Conservation (phyloP, 2,329 filamentous ascomycete species). For the Pyrenophora graminea region DNA sequence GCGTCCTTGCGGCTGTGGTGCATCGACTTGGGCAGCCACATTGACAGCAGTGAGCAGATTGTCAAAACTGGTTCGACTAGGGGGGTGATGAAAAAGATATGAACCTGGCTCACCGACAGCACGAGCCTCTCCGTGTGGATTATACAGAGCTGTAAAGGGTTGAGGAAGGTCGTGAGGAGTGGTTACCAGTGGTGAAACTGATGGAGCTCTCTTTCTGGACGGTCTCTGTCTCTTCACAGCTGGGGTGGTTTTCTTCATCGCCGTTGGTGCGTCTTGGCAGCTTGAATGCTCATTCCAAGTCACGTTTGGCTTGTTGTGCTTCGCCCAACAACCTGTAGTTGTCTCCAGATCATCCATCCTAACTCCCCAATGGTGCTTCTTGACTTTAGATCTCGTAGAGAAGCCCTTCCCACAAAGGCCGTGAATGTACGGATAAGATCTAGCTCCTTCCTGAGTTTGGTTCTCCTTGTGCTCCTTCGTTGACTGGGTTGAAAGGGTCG, state of each 20-base stretch:
- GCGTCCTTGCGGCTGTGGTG: conserved; percentile 28
- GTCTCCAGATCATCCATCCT: conserved; percentile 29
- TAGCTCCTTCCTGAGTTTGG: neutral
- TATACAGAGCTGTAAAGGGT: conserved; percentile 10
- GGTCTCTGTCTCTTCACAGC: neutral
- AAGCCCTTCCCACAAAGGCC: conserved; percentile 38
- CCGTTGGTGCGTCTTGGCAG: conserved; percentile 20
- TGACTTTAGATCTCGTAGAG: conserved; percentile 28
- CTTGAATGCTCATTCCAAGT: conserved; percentile 40
- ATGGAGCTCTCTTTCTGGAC: conserved; percentile 7
- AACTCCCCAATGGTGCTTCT: conserved; percentile 42
- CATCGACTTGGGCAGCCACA: conserved; percentile 29
- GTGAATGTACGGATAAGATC: conserved; percentile 28
- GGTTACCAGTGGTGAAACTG: conserved; percentile 21
- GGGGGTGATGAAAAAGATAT: conserved; percentile 13
- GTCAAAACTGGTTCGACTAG: conserved; percentile 21
- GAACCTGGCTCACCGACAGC: neutral
- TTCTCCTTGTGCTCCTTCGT: neutral
- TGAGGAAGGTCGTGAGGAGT: conserved; percentile 19
- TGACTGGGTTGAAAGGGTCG: neutral
- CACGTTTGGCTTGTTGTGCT: conserved; percentile 33
- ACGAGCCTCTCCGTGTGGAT: neutral
- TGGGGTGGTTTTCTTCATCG: neutral
- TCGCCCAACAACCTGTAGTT: conserved; percentile 40
- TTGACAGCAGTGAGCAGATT: conserved; percentile 33